A percentile compares a stretch with the other conserved stretches of the same genome.
Conservation (phyloP, 257 asterid species). For the Leptodermis oblonga region DNA sequence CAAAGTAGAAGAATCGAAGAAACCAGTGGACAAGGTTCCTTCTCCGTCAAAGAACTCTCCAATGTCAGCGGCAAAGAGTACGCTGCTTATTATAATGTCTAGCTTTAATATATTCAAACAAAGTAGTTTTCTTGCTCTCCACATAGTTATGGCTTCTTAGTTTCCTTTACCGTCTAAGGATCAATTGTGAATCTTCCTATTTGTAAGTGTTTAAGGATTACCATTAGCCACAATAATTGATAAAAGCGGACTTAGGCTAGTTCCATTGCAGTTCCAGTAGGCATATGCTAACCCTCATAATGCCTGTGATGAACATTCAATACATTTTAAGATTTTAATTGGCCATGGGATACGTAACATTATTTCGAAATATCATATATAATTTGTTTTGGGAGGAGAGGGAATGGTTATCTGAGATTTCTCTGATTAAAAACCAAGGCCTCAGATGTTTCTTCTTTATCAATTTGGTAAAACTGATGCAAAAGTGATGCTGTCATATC, state of each 20-base stretch:
- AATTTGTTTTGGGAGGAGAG: not conserved
- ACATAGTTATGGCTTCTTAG: not conserved
- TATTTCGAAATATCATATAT: not conserved
- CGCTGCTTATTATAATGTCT: not conserved
- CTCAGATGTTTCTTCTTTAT: not conserved
- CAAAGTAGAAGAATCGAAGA: slow-evolving; percentile 34
- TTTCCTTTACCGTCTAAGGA: not conserved
- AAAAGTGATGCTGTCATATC: not conserved
- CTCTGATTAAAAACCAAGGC: not conserved
- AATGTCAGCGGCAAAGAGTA: slow-evolving; percentile 33
- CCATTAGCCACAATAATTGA: not conserved
- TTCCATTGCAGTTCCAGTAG: not conserved
- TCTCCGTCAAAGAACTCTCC: slow-evolving; percentile 61
- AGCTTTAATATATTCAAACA: not conserved
- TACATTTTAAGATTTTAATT: not conserved
- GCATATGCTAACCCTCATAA: not conserved
- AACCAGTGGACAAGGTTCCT: slow-evolving; percentile 44
- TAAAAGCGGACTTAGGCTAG: not conserved
- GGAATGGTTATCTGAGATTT: not conserved
- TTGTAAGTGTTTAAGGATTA: not conserved
- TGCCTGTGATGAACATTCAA: not conserved
- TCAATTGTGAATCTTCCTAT: not conserved
- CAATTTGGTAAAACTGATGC: not conserved
- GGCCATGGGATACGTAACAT: not conserved
- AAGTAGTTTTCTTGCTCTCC: not conserved